Percentiles rank a stretch among this genome's conserved stretches.
phyloP scores from a whole-genome alignment of 1,139 yeast genomes.

The Spathaspora sp. region DNA sequence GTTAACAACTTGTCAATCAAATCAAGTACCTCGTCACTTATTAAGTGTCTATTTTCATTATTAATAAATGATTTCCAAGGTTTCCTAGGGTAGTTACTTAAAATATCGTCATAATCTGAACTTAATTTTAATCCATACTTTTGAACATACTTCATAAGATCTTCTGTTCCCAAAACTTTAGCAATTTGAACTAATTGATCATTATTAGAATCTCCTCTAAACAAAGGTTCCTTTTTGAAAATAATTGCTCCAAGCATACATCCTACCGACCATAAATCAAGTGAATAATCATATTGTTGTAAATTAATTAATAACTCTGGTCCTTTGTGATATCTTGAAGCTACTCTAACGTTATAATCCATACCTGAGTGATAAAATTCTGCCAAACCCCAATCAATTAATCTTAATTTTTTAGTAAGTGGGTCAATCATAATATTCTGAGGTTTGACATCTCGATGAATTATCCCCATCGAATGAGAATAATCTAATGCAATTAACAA shows the following conservation, averaged over 20 bases:
- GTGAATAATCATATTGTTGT: conserved; percentile 74
- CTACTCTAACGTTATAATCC: conserved; percentile 79
- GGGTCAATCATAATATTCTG: conserved; percentile 87
- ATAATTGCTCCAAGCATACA: conserved; percentile 78
- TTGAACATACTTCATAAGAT: conserved; percentile 54
- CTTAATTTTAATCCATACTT: conserved; percentile 64
- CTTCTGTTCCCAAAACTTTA: conserved; percentile 72
- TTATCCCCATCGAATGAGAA: conserved; percentile 80
- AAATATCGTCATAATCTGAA: conserved; percentile 62
- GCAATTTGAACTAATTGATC: conserved; percentile 81
- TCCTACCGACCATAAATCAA: conserved; percentile 82
- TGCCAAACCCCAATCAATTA: conserved; percentile 85
- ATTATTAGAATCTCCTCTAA: conserved; percentile 75
- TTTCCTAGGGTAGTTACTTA: conserved; percentile 65
- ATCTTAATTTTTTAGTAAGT: conserved; percentile 54
- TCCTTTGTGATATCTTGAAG: conserved; percentile 78
- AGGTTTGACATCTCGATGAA: conserved; percentile 84
- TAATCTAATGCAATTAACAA: conserved; percentile 70
- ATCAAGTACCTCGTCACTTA: conserved; percentile 62
- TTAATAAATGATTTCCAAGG: conserved; percentile 66
- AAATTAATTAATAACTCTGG: conserved; percentile 75
- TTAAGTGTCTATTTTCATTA: conserved; percentile 51
- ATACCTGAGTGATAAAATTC: conserved; percentile 79
- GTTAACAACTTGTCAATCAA: conserved; percentile 64
- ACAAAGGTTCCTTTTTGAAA: conserved; percentile 75